Evolutionary conservation across 2,329 filamentous ascomycete species (phyloP).

Genomic region (Paraphoma chrysanthemicola): DNA sequence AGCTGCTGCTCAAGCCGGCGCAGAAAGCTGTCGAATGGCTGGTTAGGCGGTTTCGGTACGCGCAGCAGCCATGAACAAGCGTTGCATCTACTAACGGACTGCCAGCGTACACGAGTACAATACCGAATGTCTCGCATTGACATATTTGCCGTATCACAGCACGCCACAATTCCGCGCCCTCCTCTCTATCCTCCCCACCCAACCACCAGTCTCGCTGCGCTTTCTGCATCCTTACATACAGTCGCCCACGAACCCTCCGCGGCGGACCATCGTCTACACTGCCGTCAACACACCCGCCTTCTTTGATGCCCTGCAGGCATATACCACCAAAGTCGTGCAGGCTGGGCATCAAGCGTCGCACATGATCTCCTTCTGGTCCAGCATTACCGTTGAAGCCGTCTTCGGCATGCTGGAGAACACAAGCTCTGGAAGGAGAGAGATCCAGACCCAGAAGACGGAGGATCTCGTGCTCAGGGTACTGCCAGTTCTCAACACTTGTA

Average conservation of each 20-base stretch:
- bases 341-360: constrained; percentile 76
- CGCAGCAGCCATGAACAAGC: too few species aligned
- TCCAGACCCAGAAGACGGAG: constrained; percentile 83
- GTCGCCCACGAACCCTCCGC: constrained; percentile 76
- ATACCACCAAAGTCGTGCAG: constrained; percentile 77
- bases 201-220: constrained; percentile 75
- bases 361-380: constrained; percentile 88
- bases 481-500: constrained; percentile 76
- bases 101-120: constrained; percentile 82
- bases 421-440: constrained; percentile 75
- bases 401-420: constrained; percentile 80
- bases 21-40: constrained; percentile 96
- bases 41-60: constrained; percentile 78
- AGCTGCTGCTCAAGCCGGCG: constrained; percentile 82
- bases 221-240: constrained; percentile 88
- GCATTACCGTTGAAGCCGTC: constrained; percentile 83
- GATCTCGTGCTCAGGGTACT: constrained; percentile 72
- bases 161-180: constrained; percentile 85
- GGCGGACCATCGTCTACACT: constrained; percentile 82
- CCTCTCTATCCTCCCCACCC: constrained; percentile 82
- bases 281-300: constrained; percentile 80
- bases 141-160: constrained; percentile 92
- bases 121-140: constrained; percentile 76
- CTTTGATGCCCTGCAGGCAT: constrained; percentile 76
- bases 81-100: too few species aligned